phyloP scores from a whole-genome alignment of 805 yeast species.

The Ogataea zsoltii region DNA sequence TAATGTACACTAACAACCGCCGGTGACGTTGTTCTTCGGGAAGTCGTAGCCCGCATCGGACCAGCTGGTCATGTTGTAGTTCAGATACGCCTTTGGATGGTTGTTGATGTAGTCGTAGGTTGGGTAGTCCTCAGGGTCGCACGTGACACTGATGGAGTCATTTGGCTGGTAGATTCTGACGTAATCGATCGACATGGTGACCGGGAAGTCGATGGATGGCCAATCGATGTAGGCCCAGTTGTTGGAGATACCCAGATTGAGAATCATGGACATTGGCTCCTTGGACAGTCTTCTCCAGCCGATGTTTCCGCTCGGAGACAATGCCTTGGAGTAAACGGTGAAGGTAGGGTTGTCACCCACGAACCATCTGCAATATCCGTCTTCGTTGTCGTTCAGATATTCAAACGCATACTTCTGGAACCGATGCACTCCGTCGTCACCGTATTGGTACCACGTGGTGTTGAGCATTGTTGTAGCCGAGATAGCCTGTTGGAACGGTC shows the following conservation, averaged over 20 bases:
- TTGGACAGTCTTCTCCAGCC: conserved; percentile 79
- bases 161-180: conserved; percentile 91
- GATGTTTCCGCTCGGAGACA: conserved; percentile 89
- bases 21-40: conserved; percentile 64
- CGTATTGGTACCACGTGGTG: conserved; percentile 76
- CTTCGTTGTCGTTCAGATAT: conserved; percentile 64
- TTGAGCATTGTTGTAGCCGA: conserved; percentile 81
- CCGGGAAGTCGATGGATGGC: conserved; percentile 79
- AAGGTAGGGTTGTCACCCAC: conserved; percentile 80
- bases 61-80: conserved; percentile 77
- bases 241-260: conserved; percentile 88
- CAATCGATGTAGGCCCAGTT: conserved; percentile 95
- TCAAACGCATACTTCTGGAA: conserved; percentile 81
- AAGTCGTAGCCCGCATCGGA: conserved; percentile 64
- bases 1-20: conserved; percentile 33
- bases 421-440: conserved; percentile 44
- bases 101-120: conserved; percentile 77
- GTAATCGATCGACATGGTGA: conserved; percentile 72
- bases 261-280: conserved; percentile 89
- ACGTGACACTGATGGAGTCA: conserved; percentile 59
- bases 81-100: conserved; percentile 68
- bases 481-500: conserved; percentile 91
- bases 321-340: conserved; percentile 69
- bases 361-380: conserved; percentile 83
- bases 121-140: conserved; percentile 87